These are phyloP conservation scores for Arabidopsis suecica DNA, from an alignment of 345 rosid species.

Conservation along the genomic window DNA sequence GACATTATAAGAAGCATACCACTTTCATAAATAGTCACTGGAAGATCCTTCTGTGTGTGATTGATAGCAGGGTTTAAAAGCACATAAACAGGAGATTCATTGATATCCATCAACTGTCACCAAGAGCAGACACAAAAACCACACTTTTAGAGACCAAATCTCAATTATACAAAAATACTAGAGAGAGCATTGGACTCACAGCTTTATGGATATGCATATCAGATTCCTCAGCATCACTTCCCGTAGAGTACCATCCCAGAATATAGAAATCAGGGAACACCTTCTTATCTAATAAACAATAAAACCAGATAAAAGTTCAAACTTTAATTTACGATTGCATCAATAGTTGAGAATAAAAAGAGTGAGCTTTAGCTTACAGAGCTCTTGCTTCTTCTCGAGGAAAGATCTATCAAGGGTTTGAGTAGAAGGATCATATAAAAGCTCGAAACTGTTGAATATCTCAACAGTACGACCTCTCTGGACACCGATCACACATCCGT, in stretches of 20 bases:
- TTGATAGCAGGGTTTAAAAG: slow-evolving; percentile 88
- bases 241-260: slow-evolving; percentile 97
- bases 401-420: slow-evolving; percentile 82
- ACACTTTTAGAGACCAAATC: neutral
- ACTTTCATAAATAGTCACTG: slow-evolving; percentile 84
- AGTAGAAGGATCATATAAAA: slow-evolving; percentile 68
- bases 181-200: slow-evolving; percentile 51
- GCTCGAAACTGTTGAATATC: slow-evolving; percentile 98
- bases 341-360: neutral
- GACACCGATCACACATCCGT: slow-evolving; percentile 91
- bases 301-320: neutral
- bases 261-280: slow-evolving; percentile 88
- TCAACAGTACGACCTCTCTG: slow-evolving; percentile 95
- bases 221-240: slow-evolving; percentile 83
- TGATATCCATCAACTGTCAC: slow-evolving; percentile 91
- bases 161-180: neutral
- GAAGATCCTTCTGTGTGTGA: slow-evolving; percentile 93
- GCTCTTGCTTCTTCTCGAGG: slow-evolving; percentile 98
- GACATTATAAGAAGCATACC: slow-evolving; percentile 49
- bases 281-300: slow-evolving; percentile 54
- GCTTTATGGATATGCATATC: slow-evolving; percentile 96
- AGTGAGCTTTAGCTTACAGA: slow-evolving; percentile 54
- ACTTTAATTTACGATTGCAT: neutral
- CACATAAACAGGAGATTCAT: slow-evolving; percentile 93
- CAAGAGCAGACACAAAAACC: neutral